Conservation (phyloP, 2,329 filamentous ascomycete genomes). For the Cordyceps javanica region DNA sequence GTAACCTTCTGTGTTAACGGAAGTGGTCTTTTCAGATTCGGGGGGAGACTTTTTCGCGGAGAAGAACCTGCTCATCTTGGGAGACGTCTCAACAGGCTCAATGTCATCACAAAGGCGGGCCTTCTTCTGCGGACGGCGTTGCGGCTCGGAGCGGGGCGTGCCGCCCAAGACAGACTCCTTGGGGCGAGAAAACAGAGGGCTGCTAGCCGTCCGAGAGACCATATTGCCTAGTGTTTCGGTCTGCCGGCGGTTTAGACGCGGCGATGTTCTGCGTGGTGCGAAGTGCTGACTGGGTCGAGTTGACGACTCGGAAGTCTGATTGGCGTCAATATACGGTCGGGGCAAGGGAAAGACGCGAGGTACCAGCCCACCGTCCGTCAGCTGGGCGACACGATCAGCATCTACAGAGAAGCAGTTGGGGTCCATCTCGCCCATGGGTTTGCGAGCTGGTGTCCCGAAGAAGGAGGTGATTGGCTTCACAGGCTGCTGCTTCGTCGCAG, state of each 20-base stretch:
- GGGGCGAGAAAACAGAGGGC: slow-evolving; percentile 16
- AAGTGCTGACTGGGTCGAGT: slow-evolving; percentile 15
- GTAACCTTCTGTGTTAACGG: slow-evolving; percentile 34
- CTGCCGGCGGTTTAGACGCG: slow-evolving; percentile 40
- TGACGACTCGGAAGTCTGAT: slow-evolving; percentile 18
- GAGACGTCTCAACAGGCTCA: slow-evolving; percentile 25
- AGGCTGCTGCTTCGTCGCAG: slow-evolving; percentile 21
- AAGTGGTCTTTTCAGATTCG: slow-evolving; percentile 19
- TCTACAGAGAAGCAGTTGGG: slow-evolving; percentile 54
- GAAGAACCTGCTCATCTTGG: slow-evolving; percentile 51
- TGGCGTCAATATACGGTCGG: slow-evolving; percentile 46
- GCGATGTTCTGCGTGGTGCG: slow-evolving; percentile 25
- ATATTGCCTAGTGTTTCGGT: slow-evolving; percentile 47
- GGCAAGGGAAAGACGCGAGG: slow-evolving; percentile 54
- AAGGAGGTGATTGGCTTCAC: slow-evolving; percentile 49
- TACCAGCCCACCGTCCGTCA: slow-evolving; percentile 43
- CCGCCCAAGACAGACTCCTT: slow-evolving; percentile 14
- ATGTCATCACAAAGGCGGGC: slow-evolving; percentile 46
- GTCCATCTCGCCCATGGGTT: slow-evolving; percentile 58
- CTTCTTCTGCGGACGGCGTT: slow-evolving; percentile 47
- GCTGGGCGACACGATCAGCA: slow-evolving; percentile 38
- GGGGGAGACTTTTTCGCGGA: slow-evolving; percentile 22
- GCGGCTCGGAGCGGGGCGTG: slow-evolving; percentile 20
- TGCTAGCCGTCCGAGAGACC: slow-evolving; percentile 25
- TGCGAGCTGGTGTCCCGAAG: slow-evolving; percentile 44